These are phyloP conservation scores for Aspergillus nomiae DNA, from an alignment of 2,329 filamentous ascomycete species.

Conservation along the genomic window DNA sequence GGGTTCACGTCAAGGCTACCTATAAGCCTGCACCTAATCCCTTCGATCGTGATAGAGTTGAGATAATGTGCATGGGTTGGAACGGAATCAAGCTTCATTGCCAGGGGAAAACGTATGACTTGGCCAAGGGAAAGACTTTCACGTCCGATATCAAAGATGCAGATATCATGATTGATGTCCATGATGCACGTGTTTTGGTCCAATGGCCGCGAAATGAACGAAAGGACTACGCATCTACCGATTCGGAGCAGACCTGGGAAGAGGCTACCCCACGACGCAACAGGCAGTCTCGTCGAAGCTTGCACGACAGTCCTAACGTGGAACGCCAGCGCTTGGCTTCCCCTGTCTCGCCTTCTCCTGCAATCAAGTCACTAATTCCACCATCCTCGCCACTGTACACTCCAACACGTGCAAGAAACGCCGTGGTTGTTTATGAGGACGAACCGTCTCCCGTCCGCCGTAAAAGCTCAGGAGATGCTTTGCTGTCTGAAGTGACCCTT, in stretches of 20 bases:
- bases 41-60: constrained; percentile 74
- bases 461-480: constrained; percentile 26
- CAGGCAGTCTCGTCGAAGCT: constrained; percentile 28
- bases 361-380: constrained; percentile 48
- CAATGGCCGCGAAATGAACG: constrained; percentile 73
- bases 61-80: constrained; percentile 92
- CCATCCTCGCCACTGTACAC: constrained; percentile 47
- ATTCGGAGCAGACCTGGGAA: constrained; percentile 74
- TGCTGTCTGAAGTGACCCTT: constrained; percentile 37
- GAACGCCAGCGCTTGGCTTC: constrained; percentile 68
- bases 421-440: constrained; percentile 72
- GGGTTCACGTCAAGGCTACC: constrained; percentile 85
- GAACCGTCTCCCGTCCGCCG: constrained; percentile 58
- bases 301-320: constrained; percentile 52
- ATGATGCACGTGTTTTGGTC: constrained; percentile 85
- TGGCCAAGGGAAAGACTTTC: constrained; percentile 86
- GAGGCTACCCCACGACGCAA: constrained; percentile 47
- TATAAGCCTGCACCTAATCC: constrained; percentile 72
- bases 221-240: constrained; percentile 54
- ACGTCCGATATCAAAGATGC: constrained; percentile 83
- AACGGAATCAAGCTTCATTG: constrained; percentile 94
- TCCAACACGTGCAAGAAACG: constrained; percentile 46
- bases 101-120: constrained; percentile 80
- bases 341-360: constrained; percentile 73
- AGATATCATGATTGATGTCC: constrained; percentile 94